Evolutionary conservation across 176 grass and related monocot genomes (phyloP).

Genomic region (Oryza glaberrima): DNA sequence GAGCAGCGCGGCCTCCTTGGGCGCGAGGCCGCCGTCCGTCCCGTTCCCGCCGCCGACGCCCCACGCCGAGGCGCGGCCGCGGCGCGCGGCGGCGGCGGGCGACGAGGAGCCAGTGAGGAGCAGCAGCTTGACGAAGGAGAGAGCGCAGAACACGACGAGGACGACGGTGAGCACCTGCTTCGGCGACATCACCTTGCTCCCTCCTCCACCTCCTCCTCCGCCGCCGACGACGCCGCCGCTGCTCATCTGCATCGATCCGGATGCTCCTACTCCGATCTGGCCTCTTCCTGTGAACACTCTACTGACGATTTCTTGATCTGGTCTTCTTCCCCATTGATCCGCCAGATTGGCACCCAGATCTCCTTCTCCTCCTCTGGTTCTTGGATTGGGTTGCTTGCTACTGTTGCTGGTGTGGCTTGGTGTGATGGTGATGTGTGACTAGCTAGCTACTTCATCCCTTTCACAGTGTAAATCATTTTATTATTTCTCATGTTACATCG

Average conservation of each 20-base stretch:
- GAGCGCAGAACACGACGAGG: slow-evolving; percentile 46
- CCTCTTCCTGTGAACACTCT: neutral
- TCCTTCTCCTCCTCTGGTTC: neutral
- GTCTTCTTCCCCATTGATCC: neutral
- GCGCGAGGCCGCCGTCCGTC: slow-evolving; percentile 30
- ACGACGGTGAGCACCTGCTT: slow-evolving; percentile 44
- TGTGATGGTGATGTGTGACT: neutral
- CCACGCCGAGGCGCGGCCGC: slow-evolving; percentile 5
- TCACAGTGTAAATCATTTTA: too few species aligned
- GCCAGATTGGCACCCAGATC: neutral
- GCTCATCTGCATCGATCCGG: slow-evolving; percentile 1
- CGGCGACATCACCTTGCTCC: slow-evolving; percentile 41
- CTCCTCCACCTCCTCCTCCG: neutral
- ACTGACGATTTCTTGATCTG: slow-evolving; percentile 4
- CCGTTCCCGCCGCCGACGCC: slow-evolving; percentile 34
- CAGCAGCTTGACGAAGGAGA: slow-evolving; percentile 56
- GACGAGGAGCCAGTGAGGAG: slow-evolving; percentile 42
- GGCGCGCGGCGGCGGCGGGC: neutral
- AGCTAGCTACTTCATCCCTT: neutral
- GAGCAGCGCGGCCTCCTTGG: slow-evolving; percentile 59
- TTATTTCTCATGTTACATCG: too few species aligned
- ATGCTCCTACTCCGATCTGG: neutral
- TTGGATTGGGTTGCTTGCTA: neutral
- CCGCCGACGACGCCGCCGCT: too few species aligned
- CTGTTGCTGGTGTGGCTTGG: neutral